Evolutionary conservation across 2,329 filamentous ascomycete species (phyloP).

Genomic region (Sphaceloma murrayae): DNA sequence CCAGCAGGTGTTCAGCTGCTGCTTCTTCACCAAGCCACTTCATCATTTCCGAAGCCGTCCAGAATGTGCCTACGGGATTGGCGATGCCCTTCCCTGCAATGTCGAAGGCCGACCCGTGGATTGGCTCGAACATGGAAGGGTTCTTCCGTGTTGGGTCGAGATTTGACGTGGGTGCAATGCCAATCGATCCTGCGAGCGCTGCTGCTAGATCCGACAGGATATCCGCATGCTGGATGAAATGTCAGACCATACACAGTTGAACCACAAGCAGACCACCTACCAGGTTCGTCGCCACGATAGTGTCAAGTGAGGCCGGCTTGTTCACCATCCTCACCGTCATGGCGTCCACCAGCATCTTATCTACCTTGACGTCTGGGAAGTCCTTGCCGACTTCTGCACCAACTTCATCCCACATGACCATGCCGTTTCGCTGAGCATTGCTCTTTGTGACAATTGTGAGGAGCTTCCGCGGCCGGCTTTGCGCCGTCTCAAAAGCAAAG

Average conservation of each 20-base stretch:
- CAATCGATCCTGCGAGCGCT: conserved; percentile 59
- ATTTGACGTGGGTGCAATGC: conserved; percentile 62
- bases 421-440: conserved; percentile 56
- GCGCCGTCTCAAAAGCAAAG: conserved; percentile 54
- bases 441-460: conserved; percentile 57
- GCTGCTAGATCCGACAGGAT: conserved; percentile 64
- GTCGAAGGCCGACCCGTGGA: conserved; percentile 51
- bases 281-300: conserved; percentile 51
- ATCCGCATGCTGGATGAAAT: conserved; percentile 41
- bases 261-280: conserved; percentile 21
- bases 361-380: conserved; percentile 51
- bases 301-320: conserved; percentile 31
- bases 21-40: conserved; percentile 48
- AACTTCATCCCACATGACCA: conserved; percentile 60
- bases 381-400: conserved; percentile 46
- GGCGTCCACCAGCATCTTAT: conserved; percentile 59
- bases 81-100: conserved; percentile 49
- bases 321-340: conserved; percentile 53
- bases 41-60: conserved; percentile 51
- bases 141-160: conserved; percentile 53
- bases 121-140: conserved; percentile 54
- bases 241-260: no score
- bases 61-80: conserved; percentile 51
- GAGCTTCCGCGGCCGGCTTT: conserved; percentile 46
- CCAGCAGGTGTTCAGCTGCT: conserved; percentile 42